Percentiles rank a stretch among this genome's conserved stretches.
These are phyloP conservation scores for Hirschioporus abietinus DNA, from an alignment of 768 basidiomycete species.

Conservation along the genomic window DNA sequence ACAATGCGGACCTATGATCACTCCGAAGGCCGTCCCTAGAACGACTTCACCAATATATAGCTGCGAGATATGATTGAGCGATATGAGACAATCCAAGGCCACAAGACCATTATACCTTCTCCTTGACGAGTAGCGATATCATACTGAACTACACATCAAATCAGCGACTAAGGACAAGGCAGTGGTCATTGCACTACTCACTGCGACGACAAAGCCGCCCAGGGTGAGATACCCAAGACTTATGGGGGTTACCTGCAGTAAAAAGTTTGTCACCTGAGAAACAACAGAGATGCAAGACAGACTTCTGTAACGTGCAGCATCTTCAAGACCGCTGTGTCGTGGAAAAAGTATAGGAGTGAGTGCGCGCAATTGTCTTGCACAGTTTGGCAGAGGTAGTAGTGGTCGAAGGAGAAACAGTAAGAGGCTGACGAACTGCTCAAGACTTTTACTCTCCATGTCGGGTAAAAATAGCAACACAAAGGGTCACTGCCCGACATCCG, in stretches of 20 bases:
- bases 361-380: too few species aligned
- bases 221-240: constrained; percentile 58
- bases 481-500: too few species aligned
- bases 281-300: background rate
- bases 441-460: too few species aligned
- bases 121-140: constrained; percentile 77
- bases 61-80: constrained; percentile 25
- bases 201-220: constrained; percentile 50
- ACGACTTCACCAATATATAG: constrained; percentile 92
- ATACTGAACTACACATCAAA: constrained; percentile 62
- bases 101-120: constrained; percentile 45
- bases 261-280: background rate
- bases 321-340: background rate
- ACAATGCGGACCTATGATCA: constrained; percentile 67
- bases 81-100: background rate
- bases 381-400: too few species aligned
- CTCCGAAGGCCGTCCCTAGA: constrained; percentile 70
- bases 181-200: constrained; percentile 18
- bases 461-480: too few species aligned
- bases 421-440: too few species aligned
- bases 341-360: background rate
- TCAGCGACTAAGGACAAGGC: too few species aligned
- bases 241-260: constrained; percentile 42
- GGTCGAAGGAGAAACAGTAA: too few species aligned
- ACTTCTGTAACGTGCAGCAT: background rate